Base-by-base conservation (phyloP, 805 yeast genomes). In the Metschnikowia reukaufii region DNA sequence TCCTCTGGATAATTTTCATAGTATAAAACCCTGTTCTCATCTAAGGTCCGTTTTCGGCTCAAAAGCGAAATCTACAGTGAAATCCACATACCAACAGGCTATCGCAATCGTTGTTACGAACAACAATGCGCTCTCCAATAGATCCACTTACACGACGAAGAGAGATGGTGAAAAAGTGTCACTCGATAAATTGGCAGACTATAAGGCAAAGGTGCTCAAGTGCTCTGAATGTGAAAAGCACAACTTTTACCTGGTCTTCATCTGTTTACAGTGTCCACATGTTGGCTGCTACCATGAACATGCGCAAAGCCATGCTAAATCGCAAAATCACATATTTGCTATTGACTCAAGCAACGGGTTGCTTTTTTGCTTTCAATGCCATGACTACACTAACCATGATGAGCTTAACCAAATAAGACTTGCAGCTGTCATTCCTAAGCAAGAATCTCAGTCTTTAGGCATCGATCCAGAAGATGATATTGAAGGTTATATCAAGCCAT, bases 341-440 rank as follows among this genome's bases (percentile, higher is more conserved):
- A 83, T 88, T 32, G 90, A 86, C 63, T 73, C 89, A 2, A 69
- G 72, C 16, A 76, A 81, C 41, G 91, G 91, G 1, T 74, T 83
- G 38, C 64, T 91, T 36, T 84, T 80, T 59, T 92, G 98, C 64
- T 86, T 86, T 64, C 80, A 76, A 62, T 92, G 98, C 66, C 77
- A 79, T 13, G 83, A 84, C 56, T 85, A 84, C 58, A 79, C 87
- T 20, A 78, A 83, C 50, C 86, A 86, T 56, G 73, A 78, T 2
- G 67, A 68, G 39, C 64, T 86, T 32, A 88, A 85, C 49, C 61
- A 62, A n/a, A 72, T 77, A 25, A 67, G 90, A 42, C 50, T 60
- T 30, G 60, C 58, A 20, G 23, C 48, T 16, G 36, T 47, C 13
- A 27, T 38, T 21, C 37, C 43, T 15, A 25, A 35, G 34, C 23